Conservation (phyloP, 2,329 filamentous ascomycete genomes). For the Talaromyces marneffei region DNA sequence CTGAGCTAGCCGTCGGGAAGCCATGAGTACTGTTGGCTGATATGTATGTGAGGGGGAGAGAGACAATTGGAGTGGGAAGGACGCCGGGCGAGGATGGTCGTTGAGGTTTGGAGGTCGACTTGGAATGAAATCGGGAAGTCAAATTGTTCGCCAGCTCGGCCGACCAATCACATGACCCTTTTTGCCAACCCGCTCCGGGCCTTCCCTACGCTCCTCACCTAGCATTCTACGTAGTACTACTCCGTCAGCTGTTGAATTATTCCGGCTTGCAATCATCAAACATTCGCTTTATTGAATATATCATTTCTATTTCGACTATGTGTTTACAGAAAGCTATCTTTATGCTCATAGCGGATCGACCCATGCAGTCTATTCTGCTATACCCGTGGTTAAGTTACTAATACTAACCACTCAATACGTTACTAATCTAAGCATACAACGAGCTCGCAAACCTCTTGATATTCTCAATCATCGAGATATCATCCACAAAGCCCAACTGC, state of each 20-base stretch:
- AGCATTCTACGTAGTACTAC: neutral
- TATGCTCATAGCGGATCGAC: neutral
- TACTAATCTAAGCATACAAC: conserved; percentile 17
- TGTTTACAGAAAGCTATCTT: neutral
- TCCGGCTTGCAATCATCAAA: no score
- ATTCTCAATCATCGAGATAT: conserved; percentile 38
- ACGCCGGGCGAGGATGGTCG: conserved; percentile 30
- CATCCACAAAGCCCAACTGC: conserved; percentile 42
- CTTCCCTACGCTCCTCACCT: conserved; percentile 7
- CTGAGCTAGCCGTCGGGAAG: conserved; percentile 93
- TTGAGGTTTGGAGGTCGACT: conserved; percentile 32
- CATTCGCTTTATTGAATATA: no score
- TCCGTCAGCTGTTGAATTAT: neutral
- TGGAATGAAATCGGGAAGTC: conserved; percentile 37
- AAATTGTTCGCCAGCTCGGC: conserved; percentile 39
- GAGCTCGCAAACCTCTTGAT: conserved; percentile 34
- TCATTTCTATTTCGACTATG: no score
- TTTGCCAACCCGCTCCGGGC: conserved; percentile 31
- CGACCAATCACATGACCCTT: conserved; percentile 42
- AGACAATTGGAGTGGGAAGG: conserved; percentile 44
- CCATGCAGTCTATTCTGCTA: neutral
- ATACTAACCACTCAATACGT: neutral
- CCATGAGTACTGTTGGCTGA: conserved; percentile 57
- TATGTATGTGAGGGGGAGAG: conserved; percentile 37
- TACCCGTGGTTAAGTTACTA: neutral